phyloP scores from a whole-genome alignment of 768 basidiomycete genomes.

The Trametes coccinea region DNA sequence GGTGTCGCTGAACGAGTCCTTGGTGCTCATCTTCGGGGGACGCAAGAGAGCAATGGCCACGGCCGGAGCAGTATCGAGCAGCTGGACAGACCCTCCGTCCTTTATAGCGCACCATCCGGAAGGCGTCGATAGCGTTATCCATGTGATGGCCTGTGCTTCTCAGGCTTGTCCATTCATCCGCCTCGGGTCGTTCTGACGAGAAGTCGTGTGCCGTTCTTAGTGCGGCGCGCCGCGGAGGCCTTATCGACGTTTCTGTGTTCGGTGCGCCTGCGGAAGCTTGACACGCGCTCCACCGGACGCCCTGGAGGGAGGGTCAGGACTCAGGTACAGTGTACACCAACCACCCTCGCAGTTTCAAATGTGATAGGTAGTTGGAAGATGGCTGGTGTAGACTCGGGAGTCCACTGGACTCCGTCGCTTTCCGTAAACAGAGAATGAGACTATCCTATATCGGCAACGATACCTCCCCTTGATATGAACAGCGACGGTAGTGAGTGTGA shows the following conservation, averaged over 20 bases:
- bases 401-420: too few relatives aligned
- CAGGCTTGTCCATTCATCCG: slow-evolving; percentile 13
- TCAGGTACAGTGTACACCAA: neutral
- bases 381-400: too few relatives aligned
- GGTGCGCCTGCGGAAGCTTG: neutral
- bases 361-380: neutral
- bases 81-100: neutral
- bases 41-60: neutral
- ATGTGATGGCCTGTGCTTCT: slow-evolving; percentile 11
- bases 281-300: neutral
- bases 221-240: neutral
- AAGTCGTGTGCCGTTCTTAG: neutral
- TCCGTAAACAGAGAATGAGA: too few relatives aligned
- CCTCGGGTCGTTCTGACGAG: neutral
- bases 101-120: slow-evolving; percentile 8
- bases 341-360: neutral
- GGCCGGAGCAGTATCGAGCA: neutral
- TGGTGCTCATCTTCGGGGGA: slow-evolving; percentile 20
- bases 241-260: slow-evolving; percentile 1
- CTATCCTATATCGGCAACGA: too few relatives aligned
- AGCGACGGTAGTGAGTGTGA: too few relatives aligned
- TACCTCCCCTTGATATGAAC: too few relatives aligned
- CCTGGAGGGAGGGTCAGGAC: neutral
- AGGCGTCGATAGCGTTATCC: slow-evolving; percentile 16
- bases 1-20: slow-evolving; percentile 22